Base-by-base conservation (phyloP, 1,139 yeast genomes). In the Debaryomyces coudertii region DNA sequence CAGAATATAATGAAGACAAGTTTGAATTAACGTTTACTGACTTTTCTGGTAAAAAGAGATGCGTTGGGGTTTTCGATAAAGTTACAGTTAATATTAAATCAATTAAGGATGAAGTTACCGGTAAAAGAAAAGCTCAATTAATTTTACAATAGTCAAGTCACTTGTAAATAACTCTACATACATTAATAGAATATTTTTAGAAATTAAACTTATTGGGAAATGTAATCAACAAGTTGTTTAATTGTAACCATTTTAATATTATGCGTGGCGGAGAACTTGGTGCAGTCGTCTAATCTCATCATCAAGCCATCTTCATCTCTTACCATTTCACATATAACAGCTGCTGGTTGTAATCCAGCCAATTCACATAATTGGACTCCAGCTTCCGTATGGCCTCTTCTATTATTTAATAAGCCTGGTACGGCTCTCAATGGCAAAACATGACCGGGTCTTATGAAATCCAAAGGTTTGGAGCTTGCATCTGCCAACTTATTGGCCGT, bases 301-400 rank as follows among this genome's bases (percentile, higher is more conserved):
- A 95, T 95, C 53, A 87, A 76, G 1, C 99, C 99, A 61, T 93
- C 98, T 45, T 85, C 87, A 56, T 92, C 98, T 52, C 88, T 80
- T 25, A 95, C 98, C 59, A 95, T 75, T 68, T 95, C 99, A 65
- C 98, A 89, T 54, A 95, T 93, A 35, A 88, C 95, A 7, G 89
- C 96, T 2, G 92, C 98, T 3, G 95, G 96, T 54, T 82, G 80
- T 56, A 88, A 74, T 0, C 90, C 92, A 2, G 93, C 78, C 60
- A 92, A 74, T 58, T 74, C 73, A 62, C 96, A 85, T 54, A 95
- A 75, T 61, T 93, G 96, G 9, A 93, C 96, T 27, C 92, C 92
- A 7, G 99, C 98, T 69, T 95, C 99, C 6, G 99, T 95, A 64
- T 95, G 99, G n/a, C 99, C 99, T 52, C 89, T 76, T 73, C 99